Percentiles rank a stretch among this genome's conserved stretches.
Evolutionary conservation across 805 yeast species (phyloP).

Genomic region (Suhomyces faveliae): DNA sequence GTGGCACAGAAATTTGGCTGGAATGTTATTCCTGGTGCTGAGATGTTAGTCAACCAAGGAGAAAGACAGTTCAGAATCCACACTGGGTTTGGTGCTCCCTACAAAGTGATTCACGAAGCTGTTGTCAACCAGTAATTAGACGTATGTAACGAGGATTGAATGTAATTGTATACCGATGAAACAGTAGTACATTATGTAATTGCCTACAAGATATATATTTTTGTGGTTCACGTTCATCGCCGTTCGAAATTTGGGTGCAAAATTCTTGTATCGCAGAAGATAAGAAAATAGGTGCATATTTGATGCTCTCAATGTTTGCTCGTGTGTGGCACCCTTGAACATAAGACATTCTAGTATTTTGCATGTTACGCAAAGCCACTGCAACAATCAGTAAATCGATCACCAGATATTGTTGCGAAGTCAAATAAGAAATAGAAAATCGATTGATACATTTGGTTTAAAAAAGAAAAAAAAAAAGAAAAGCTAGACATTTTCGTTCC

Average conservation of each 20-base stretch:
- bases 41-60: constrained; percentile 93
- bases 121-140: constrained; percentile 30
- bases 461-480: not conserved
- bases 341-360: no score
- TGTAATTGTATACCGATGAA: not conserved
- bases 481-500: not conserved
- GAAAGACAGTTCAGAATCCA: constrained; percentile 79
- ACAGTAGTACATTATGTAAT: not conserved
- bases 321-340: no score
- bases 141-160: not conserved
- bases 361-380: no score
- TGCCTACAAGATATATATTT: not conserved
- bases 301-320: no score
- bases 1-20: constrained; percentile 65
- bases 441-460: not conserved
- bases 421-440: not conserved
- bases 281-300: no score
- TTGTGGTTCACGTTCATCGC: not conserved
- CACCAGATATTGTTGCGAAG: not conserved
- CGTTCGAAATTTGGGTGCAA: not conserved
- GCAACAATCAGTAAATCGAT: no score
- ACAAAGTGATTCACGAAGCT: constrained; percentile 57
- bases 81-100: constrained; percentile 68
- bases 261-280: not conserved
- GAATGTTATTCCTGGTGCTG: constrained; percentile 87